Evolutionary conservation across 148 eudicot genomes (phyloP), one percentile per base, ranked within the genome.

Genomic region (Fagopyrum tataricum): DNA sequence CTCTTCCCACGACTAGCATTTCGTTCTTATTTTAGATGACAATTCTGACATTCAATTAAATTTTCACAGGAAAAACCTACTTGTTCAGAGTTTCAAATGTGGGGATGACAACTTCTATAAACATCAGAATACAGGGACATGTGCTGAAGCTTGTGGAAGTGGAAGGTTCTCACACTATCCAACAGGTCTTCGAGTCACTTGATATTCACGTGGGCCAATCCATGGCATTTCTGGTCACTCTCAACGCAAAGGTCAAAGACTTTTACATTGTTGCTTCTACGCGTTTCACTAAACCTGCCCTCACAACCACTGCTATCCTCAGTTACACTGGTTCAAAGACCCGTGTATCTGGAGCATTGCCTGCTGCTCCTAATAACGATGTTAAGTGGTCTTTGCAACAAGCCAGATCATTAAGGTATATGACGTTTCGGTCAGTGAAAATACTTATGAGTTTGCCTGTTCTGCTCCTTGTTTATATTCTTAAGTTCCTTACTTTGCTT

Each of bases 311-410:
- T 18, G 87, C 86, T 10, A 43, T 72, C 58, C 90, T 93, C 20
- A 88, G 66, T 73, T 90, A 87, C 72, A 64, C 23, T 18, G 88
- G 90, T 47, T 91, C 96, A 21, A 77, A 51, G 8, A 74, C 64
- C 53, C 73, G 68, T n/a, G 81, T 87, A 72, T 73, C 79, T 43
- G 78, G 70, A 46, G 86, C 87, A 20, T 53, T 87, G 67, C 97
- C 98, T 21, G 41, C 72, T 41, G 98, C 84, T 48, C 98, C 98
- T n/a, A 85, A 87, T 69, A 85, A 87, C 64, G 85, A 88, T 0
- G 59, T 88, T 62, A 91, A 90, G 66, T 90, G 98, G 96, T 90
- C 96, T 43, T 83, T 93, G 96, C 87, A 87, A 74, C 98, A 93
- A 81, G 98, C 98, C 20, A 80, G 98, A 75, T 87, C 92, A 46